Conservation (phyloP, 345 rosid species). For the Nasturtium officinale region DNA sequence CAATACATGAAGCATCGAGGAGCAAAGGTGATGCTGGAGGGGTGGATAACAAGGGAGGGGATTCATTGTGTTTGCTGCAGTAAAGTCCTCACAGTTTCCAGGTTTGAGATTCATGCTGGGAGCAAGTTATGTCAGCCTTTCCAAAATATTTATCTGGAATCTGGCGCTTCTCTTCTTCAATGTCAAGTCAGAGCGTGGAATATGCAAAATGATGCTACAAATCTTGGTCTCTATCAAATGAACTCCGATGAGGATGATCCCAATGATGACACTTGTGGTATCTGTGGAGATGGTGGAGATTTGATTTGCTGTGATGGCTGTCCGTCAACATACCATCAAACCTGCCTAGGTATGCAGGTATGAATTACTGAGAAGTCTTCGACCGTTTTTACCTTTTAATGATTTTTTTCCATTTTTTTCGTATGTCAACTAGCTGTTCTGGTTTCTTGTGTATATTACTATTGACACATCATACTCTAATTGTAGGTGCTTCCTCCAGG, state of each 20-base stretch:
- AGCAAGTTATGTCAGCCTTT: constrained; percentile 77
- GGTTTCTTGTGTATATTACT: constrained; percentile 1
- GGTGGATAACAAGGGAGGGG: constrained; percentile 82
- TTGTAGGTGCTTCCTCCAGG: constrained; percentile 87
- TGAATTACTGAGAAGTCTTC: constrained; percentile 12
- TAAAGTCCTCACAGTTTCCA: constrained; percentile 66
- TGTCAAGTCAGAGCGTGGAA: constrained; percentile 91
- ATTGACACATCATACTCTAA: constrained; percentile 21
- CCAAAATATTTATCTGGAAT: constrained; percentile 78
- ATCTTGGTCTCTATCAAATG: constrained; percentile 59
- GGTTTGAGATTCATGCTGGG: constrained; percentile 94
- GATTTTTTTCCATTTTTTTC: constrained; percentile 10
- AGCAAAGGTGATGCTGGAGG: constrained; percentile 64
- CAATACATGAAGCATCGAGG: constrained; percentile 68
- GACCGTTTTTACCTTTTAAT: background rate
- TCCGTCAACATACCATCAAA: constrained; percentile 94
- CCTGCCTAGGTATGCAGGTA: constrained; percentile 82
- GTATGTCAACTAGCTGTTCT: background rate
- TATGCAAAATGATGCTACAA: constrained; percentile 60
- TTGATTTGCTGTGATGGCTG: constrained; percentile 95
- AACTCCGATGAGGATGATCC: constrained; percentile 81
- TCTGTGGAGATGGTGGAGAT: constrained; percentile 98
- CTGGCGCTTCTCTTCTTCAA: constrained; percentile 80
- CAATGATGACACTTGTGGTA: constrained; percentile 95
- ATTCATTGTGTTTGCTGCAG: constrained; percentile 92